A percentile compares a stretch with the other conserved stretches of the same genome.
Evolutionary conservation across 2,329 filamentous ascomycete genomes (phyloP).

Genomic region (Myriosclerotinia curreyana): DNA sequence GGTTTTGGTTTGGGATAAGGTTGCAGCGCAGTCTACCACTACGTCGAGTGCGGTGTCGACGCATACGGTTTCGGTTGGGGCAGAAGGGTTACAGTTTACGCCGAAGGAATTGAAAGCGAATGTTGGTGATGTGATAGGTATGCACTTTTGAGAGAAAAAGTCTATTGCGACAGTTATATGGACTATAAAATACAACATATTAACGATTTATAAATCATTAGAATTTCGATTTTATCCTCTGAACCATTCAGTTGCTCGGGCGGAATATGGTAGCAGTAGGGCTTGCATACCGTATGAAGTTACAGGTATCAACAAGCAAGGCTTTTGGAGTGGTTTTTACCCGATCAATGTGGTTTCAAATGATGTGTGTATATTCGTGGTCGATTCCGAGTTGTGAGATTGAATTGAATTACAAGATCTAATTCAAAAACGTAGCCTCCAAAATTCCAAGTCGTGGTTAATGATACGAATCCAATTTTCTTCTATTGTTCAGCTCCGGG

Average conservation of each 20-base stretch:
- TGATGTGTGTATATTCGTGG: slow-evolving; percentile 41
- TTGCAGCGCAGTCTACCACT: slow-evolving; percentile 18
- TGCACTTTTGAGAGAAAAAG: neutral
- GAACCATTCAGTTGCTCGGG: slow-evolving; percentile 60
- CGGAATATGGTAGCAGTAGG: slow-evolving; percentile 48
- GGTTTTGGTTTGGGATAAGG: neutral
- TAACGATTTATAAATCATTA: slow-evolving; percentile 23
- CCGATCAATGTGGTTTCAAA: slow-evolving; percentile 43
- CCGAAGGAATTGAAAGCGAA: slow-evolving; percentile 28
- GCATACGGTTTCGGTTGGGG: slow-evolving; percentile 24
- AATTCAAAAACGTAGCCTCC: slow-evolving; percentile 37
- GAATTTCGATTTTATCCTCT: slow-evolving; percentile 59
- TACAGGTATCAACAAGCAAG: slow-evolving; percentile 48
- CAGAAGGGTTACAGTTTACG: slow-evolving; percentile 25
- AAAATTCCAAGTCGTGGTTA: slow-evolving; percentile 49
- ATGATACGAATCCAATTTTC: slow-evolving; percentile 62
- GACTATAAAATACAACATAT: neutral
- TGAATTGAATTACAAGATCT: neutral
- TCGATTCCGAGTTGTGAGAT: neutral
- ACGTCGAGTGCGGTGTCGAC: slow-evolving; percentile 6
- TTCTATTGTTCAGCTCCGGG: slow-evolving; percentile 67
- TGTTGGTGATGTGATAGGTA: slow-evolving; percentile 33
- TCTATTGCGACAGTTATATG: neutral
- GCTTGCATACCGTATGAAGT: slow-evolving; percentile 64
- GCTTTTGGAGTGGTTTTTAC: slow-evolving; percentile 53